Percentiles rank a stretch among this genome's conserved stretches.
These are phyloP conservation scores for Naganishia onofrii DNA, from an alignment of 768 basidiomycete genomes.

Conservation along the genomic window DNA sequence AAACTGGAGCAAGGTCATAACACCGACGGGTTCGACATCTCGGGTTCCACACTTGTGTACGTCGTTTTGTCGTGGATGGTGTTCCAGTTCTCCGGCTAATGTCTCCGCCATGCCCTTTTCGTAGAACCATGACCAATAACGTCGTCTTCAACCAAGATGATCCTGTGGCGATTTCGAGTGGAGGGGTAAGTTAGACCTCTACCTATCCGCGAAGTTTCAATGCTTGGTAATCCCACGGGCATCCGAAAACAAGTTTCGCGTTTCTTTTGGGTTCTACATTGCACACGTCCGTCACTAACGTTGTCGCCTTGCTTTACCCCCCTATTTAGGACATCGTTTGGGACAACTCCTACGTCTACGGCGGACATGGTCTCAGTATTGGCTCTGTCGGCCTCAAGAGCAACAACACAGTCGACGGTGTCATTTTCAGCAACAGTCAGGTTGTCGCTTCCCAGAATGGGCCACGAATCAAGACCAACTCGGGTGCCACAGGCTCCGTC, in stretches of 20 bases:
- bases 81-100: background rate
- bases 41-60: slow-evolving; percentile 26
- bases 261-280: too few relatives aligned
- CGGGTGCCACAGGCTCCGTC: slow-evolving; percentile 29
- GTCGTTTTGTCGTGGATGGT: background rate
- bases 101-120: background rate
- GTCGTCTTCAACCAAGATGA: slow-evolving; percentile 35
- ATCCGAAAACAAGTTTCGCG: too few relatives aligned
- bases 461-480: slow-evolving; percentile 33
- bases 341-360: slow-evolving; percentile 32
- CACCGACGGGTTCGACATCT: slow-evolving; percentile 33
- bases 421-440: slow-evolving; percentile 33
- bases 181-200: too few relatives aligned
- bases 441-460: slow-evolving; percentile 34
- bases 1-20: slow-evolving; percentile 31
- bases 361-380: slow-evolving; percentile 31
- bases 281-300: too few relatives aligned
- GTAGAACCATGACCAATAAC: slow-evolving; percentile 31
- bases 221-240: too few relatives aligned
- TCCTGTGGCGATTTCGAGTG: too few relatives aligned
- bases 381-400: slow-evolving; percentile 32
- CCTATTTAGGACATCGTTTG: slow-evolving; percentile 29
- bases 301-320: too few relatives aligned
- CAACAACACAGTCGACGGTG: slow-evolving; percentile 35
- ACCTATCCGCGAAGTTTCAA: too few relatives aligned